A percentile compares a stretch with the other conserved stretches of the same genome.
phyloP scores from a whole-genome alignment of 306 rosid species.

The Rosa persica region DNA sequence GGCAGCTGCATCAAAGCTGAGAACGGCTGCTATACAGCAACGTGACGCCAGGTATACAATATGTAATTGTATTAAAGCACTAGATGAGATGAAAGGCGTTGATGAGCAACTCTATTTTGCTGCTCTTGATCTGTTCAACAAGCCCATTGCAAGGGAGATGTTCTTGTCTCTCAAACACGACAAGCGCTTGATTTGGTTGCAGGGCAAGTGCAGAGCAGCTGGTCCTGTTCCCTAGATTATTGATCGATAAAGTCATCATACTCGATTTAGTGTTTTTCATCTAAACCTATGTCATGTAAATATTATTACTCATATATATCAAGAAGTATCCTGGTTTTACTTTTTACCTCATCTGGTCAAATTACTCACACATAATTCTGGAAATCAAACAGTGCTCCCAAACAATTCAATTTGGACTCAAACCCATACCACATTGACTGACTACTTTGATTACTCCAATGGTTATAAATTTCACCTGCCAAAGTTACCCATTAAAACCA shows the following conservation, averaged over 20 bases:
- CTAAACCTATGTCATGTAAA: neutral
- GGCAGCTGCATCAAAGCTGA: slow-evolving; percentile 74
- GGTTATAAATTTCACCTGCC: neutral
- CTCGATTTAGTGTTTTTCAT: neutral
- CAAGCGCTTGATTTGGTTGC: slow-evolving; percentile 68
- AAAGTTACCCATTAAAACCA: neutral
- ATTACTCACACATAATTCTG: neutral
- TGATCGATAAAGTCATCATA: neutral
- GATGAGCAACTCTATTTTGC: slow-evolving; percentile 60
- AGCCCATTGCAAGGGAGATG: slow-evolving; percentile 61
- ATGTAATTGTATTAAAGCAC: slow-evolving; percentile 60
- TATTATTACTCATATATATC: neutral
- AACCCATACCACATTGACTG: no score
- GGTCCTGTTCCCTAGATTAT: slow-evolving; percentile 26
- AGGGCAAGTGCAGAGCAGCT: slow-evolving; percentile 40
- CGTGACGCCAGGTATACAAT: slow-evolving; percentile 48
- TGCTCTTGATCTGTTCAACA: slow-evolving; percentile 65
- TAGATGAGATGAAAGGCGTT: slow-evolving; percentile 61
- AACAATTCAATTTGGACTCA: neutral
- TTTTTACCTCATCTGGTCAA: neutral
- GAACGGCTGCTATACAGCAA: slow-evolving; percentile 57
- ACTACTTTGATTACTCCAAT: no score
- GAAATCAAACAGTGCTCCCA: neutral
- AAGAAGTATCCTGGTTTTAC: neutral
- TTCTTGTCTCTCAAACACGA: slow-evolving; percentile 67